Conservation (phyloP, 2,329 filamentous ascomycete species). For the Colletotrichum nymphaeae region DNA sequence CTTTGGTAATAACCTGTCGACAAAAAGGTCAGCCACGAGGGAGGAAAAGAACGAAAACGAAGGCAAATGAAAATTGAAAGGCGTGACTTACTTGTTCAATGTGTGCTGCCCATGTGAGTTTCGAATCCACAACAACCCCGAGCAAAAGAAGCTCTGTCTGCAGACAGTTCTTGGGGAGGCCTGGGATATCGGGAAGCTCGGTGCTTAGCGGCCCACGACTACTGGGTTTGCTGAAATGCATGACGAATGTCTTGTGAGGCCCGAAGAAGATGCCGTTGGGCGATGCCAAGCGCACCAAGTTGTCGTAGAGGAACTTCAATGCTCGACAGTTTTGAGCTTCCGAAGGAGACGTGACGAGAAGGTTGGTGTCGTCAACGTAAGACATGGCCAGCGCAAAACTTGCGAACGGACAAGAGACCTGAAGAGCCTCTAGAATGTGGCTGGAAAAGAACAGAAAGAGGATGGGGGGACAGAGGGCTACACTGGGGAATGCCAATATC, state of each 20-base stretch:
- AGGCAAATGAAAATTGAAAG: too few species aligned
- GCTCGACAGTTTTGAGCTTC: background rate
- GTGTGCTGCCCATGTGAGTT: background rate
- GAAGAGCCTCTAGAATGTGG: conserved; percentile 11
- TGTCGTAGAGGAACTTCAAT: background rate
- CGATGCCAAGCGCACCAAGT: background rate
- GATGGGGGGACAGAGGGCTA: conserved; percentile 18
- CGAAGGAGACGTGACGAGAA: background rate
- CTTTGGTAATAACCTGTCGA: too few species aligned
- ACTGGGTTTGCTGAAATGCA: background rate
- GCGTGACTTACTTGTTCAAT: conserved; percentile 1
- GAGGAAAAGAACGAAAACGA: too few species aligned
- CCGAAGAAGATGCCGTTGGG: background rate
- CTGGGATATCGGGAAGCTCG: background rate
- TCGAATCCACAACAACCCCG: background rate
- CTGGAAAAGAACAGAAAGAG: conserved; percentile 14
- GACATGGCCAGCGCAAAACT: background rate
- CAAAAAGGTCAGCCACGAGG: too few species aligned
- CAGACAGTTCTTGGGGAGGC: background rate
- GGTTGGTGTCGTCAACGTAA: conserved; percentile 18
- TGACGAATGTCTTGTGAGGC: background rate
- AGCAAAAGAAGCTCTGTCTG: background rate
- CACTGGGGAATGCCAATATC: conserved; percentile 24
- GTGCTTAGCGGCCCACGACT: background rate
- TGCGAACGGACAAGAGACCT: too few species aligned